Evolutionary conservation across 768 basidiomycete genomes (phyloP).

Genomic region (Phanerodontia chrysosporium): DNA sequence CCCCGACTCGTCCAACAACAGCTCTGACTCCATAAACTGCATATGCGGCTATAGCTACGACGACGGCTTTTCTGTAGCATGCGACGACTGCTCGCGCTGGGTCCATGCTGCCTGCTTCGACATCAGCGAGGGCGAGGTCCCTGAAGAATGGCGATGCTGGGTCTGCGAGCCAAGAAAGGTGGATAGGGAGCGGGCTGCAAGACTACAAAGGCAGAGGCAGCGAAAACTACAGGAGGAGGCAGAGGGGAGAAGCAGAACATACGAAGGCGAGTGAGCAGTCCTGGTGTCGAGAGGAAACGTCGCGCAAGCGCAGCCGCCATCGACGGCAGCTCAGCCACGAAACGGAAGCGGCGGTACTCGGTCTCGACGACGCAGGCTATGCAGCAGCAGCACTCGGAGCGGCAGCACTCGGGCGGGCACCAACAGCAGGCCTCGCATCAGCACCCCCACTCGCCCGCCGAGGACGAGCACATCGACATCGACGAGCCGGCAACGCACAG

Average conservation of each 20-base stretch:
- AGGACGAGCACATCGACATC: conserved; percentile 47
- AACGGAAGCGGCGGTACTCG: conserved; percentile 37
- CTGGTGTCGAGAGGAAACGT: conserved; percentile 35
- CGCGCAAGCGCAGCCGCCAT: conserved; percentile 32
- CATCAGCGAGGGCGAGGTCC: conserved; percentile 53
- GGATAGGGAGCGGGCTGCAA: conserved; percentile 45
- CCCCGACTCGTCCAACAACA: conserved; percentile 14
- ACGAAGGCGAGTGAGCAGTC: conserved; percentile 34
- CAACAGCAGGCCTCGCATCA: conserved; percentile 9
- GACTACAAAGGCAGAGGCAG: conserved; percentile 38
- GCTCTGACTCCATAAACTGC: conserved; percentile 56
- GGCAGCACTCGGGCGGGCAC: neutral
- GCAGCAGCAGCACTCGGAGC: conserved; percentile 4
- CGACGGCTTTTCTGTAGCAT: conserved; percentile 83
- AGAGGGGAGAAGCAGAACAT: conserved; percentile 19
- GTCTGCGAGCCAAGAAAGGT: conserved; percentile 50
- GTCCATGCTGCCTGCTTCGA: conserved; percentile 79
- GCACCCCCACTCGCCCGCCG: conserved; percentile 13
- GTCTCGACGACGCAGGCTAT: conserved; percentile 22
- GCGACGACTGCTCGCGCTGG: conserved; percentile 80
- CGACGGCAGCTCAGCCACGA: conserved; percentile 32
- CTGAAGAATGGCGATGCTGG: conserved; percentile 79
- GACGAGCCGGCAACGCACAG: conserved; percentile 39
- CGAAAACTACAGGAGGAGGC: conserved; percentile 27
- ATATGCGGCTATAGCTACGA: conserved; percentile 73